phyloP scores from a whole-genome alignment of 768 basidiomycete genomes.

The Melanogaster broomeanus region DNA sequence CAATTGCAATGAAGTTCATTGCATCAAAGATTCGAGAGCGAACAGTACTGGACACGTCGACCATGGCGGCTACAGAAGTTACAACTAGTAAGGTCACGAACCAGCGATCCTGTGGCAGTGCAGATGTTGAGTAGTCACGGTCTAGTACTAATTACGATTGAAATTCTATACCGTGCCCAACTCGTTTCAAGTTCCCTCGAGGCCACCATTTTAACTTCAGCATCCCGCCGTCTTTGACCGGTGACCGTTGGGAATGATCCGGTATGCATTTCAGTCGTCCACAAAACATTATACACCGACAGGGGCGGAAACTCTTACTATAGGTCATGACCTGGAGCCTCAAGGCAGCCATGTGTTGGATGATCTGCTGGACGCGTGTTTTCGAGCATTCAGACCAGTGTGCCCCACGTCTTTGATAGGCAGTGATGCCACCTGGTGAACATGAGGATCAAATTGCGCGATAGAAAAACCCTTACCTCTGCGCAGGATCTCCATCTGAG shows the following conservation, averaged over 20 bases:
- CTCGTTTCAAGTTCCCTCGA: too few species aligned
- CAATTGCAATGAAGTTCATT: too few species aligned
- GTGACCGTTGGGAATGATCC: not conserved
- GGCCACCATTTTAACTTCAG: not conserved
- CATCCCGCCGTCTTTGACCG: too few species aligned
- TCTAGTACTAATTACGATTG: too few species aligned
- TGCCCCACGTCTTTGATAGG: conserved; percentile 21
- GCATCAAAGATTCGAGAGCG: too few species aligned
- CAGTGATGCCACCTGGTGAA: conserved; percentile 33
- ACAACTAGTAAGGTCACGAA: too few species aligned
- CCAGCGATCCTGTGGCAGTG: too few species aligned
- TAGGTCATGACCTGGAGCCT: conserved; percentile 2
- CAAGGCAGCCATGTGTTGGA: conserved; percentile 26
- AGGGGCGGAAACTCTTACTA: not conserved
- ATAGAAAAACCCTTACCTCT: conserved; percentile 29
- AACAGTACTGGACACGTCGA: too few species aligned
- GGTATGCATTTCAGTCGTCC: not conserved
- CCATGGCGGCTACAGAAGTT: too few species aligned
- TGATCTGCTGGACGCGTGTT: conserved; percentile 11
- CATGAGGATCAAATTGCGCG: conserved; percentile 26
- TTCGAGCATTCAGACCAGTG: conserved; percentile 5
- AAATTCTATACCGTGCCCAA: too few species aligned
- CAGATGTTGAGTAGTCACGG: too few species aligned
- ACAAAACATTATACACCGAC: not conserved
- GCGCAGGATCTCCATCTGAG: conserved; percentile 5